A percentile compares a stretch with the other conserved stretches of the same genome.
phyloP scores from a whole-genome alignment of 305 asterid species.

The Solanum chacoense region DNA sequence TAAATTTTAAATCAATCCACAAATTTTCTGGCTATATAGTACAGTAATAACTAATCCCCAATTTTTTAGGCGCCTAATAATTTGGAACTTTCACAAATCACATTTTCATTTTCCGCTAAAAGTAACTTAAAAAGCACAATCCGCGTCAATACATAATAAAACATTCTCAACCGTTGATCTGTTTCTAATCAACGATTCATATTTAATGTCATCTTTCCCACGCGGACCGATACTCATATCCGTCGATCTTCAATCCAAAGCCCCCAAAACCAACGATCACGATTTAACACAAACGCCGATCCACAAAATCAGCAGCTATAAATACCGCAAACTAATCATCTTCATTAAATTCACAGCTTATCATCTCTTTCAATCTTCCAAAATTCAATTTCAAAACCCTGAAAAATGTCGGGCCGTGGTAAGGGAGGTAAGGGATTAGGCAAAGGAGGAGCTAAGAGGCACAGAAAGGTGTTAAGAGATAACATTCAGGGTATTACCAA shows the following conservation, averaged over 20 bases:
- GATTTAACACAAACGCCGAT: background rate
- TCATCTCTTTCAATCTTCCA: no score
- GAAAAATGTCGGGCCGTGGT: conserved; percentile 20
- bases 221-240: background rate
- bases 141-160: background rate
- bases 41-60: background rate
- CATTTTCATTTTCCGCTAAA: background rate
- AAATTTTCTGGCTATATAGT: background rate
- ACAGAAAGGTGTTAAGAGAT: conserved; percentile 25
- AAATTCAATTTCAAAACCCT: background rate
- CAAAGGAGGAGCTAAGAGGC: conserved; percentile 37
- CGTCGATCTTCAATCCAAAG: background rate
- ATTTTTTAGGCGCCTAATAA: background rate
- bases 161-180: background rate
- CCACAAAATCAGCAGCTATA: background rate
- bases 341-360: background rate
- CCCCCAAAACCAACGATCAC: background rate
- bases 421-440: conserved; percentile 37
- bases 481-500: conserved; percentile 32
- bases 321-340: background rate
- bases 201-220: background rate
- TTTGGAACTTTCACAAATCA: background rate
- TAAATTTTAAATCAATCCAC: background rate
- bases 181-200: background rate
- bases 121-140: background rate